Evolutionary conservation across 139 green algal species (phyloP), one percentile per base, ranked within the genome.

Genomic region (Volvox africanus): DNA sequence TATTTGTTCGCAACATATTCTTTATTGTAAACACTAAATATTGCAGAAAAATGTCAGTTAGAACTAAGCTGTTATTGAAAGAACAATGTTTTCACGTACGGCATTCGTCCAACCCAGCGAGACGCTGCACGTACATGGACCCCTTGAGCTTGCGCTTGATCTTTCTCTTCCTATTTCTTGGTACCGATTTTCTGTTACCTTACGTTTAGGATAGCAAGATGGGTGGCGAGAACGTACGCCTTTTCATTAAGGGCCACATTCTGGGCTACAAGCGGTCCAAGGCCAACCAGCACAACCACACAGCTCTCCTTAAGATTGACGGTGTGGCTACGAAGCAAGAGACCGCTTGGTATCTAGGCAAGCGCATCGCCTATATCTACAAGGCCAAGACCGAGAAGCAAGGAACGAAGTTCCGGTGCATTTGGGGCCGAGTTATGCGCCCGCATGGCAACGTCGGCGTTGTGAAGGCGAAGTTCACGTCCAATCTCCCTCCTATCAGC

Each of bases 361-460:
- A 99, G 96, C 95, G 96, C 82, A 90, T 99, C 55, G 98, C 98
- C 32, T 99, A 99, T 95, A 95, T 99, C 61, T 99, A 99, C 97
- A 99, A 99, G 97, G 98, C 98, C 28, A 98, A 99, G 95, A 99
- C 98, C n/a, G 91, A 97, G 93, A 99, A 98, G 96, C 97, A 99
- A 95, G 97, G 97, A 93, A 97, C 95, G 81, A 93, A 95, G 71
- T 99, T 96, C 95, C 97, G 98, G 85, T 97, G 97, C 77, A 98
- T 99, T 68, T 99, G 98, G 98, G 98, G 98, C 93, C 98, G 98
- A 94, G 95, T 98, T 61, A 98, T 92, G 37, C 96, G 97, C 55
- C 89, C 97, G 24, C 98, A 99, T 93, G 98, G 98, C 81, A 98
- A 96, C 95, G 93, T 91, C 80, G 98, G 98, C 80, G 94, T 96